Evolutionary conservation across 1,139 yeast genomes (phyloP), one percentile per base, ranked within the genome.

Genomic region (Yamadazyma blattariae): DNA sequence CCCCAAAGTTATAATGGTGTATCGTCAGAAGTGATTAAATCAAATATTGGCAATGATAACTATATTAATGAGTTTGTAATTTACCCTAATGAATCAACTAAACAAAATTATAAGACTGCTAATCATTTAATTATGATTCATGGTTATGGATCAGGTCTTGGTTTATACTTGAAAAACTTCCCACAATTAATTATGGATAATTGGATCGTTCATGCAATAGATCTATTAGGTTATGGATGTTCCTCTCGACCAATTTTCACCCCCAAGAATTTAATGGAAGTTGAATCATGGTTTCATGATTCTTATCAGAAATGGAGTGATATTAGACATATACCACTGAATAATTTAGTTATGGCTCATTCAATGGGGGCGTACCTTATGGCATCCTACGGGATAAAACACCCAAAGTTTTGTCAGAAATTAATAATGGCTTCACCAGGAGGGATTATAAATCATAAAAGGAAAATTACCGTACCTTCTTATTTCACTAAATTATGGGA

Each of bases 121-220:
- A 74, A 79, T 39, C 90, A 83, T 57, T 57, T 83, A 26, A 71
- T 84, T 1, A 62, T 84, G 59, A 61, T 83, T 6, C 94, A 84
- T 56, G 94, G 94, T 0, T 83, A 84, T 48, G 94, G 92, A 2
- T 87, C 86, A 0, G 90, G 90, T 0, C 56, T 82, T 12, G 92
- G 94, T 0, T 79, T 83, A 46, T 84, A 68, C 47, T 50, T 81
- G 27, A 81, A 81, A 49, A 84, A 82, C 50, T 70, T 79, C 36
- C 77, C 74, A 34, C 62, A 54, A 1, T 47, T 80, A n/a, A 39
- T 50, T 11, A 38, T 35, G 4, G 50, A 52, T 10, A 59, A 67
- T 39, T 82, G 88, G 86, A 67, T 79, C 39, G 67, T 84, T 22
- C 92, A 83, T 58, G 79, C 88, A 1, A 70, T 84, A 12, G 92